Conservation (phyloP, 768 basidiomycete species). For the Paxillus rubicundulus region DNA sequence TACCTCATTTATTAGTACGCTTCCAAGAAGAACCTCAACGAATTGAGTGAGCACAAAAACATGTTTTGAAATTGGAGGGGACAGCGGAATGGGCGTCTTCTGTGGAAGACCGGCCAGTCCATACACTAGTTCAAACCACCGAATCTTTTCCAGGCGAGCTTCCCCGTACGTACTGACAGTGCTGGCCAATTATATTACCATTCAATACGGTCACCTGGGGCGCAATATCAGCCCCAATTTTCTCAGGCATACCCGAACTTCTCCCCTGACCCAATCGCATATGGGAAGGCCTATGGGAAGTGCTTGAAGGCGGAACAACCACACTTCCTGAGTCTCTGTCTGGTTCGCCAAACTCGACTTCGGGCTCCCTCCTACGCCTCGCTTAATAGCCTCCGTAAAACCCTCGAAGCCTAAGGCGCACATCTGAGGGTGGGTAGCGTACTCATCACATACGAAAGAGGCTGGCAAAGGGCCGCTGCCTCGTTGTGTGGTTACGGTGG, state of each 20-base stretch:
- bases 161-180: no score
- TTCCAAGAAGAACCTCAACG: no score
- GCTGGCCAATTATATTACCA: no score
- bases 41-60: no score
- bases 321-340: conserved; percentile 45
- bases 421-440: conserved; percentile 81
- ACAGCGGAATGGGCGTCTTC: no score
- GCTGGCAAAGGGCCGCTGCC: conserved; percentile 39
- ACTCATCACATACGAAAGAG: conserved; percentile 77
- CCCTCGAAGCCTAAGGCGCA: conserved; percentile 46
- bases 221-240: no score
- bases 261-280: conserved; percentile 53
- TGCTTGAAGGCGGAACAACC: conserved; percentile 67
- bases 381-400: conserved; percentile 47
- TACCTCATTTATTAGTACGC: no score
- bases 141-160: no score
- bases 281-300: conserved; percentile 77
- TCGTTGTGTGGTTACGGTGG: conserved; percentile 38
- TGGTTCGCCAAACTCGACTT: conserved; percentile 11
- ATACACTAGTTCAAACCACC: no score
- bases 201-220: no score
- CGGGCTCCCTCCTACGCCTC: conserved; percentile 61
- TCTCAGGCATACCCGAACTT: conserved; percentile 69
- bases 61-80: no score
- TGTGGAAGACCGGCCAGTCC: no score